Evolutionary conservation across 345 rosid genomes (phyloP).

Genomic region (Lepidium sativum): DNA sequence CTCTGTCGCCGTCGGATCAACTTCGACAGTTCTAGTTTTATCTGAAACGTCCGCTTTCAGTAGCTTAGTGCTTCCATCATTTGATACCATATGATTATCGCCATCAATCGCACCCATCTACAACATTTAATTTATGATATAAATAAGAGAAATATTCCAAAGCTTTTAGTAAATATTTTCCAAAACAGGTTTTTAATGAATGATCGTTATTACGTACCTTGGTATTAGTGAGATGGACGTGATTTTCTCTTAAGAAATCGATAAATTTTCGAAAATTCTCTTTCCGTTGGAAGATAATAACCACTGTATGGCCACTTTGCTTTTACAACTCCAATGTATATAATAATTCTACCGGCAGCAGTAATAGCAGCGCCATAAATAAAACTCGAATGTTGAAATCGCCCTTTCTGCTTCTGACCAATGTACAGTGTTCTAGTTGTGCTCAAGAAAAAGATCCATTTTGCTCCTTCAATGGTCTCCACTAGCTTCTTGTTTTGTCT

Average conservation of each 20-base stretch:
- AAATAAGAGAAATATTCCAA: too few species aligned
- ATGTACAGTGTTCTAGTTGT: conserved; percentile 45
- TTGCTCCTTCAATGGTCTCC: conserved; percentile 41
- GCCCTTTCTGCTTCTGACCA: conserved; percentile 54
- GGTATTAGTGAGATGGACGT: conserved; percentile 67
- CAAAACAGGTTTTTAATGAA: too few species aligned
- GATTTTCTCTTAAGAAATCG: conserved; percentile 49
- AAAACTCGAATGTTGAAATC: conserved; percentile 79
- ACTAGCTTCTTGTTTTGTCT: conserved; percentile 28
- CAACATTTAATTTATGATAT: neutral
- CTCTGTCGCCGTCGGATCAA: neutral
- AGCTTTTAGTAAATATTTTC: too few species aligned
- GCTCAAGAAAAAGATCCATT: conserved; percentile 74
- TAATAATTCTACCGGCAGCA: conserved; percentile 64
- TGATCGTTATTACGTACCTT: conserved; percentile 35
- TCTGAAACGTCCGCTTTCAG: conserved; percentile 5
- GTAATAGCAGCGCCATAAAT: conserved; percentile 69
- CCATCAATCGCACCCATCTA: conserved; percentile 68
- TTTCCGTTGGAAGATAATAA: conserved; percentile 88
- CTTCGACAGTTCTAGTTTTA: conserved; percentile 11
- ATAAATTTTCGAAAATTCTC: conserved; percentile 78
- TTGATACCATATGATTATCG: conserved; percentile 28
- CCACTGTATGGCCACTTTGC: conserved; percentile 98
- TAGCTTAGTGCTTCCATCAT: conserved; percentile 6
- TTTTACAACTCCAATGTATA: conserved; percentile 41